Evolutionary conservation across 371 early-diverging fungal genomes (phyloP), one percentile per base, ranked within the genome.

Genomic region (Mortierella sp.): DNA sequence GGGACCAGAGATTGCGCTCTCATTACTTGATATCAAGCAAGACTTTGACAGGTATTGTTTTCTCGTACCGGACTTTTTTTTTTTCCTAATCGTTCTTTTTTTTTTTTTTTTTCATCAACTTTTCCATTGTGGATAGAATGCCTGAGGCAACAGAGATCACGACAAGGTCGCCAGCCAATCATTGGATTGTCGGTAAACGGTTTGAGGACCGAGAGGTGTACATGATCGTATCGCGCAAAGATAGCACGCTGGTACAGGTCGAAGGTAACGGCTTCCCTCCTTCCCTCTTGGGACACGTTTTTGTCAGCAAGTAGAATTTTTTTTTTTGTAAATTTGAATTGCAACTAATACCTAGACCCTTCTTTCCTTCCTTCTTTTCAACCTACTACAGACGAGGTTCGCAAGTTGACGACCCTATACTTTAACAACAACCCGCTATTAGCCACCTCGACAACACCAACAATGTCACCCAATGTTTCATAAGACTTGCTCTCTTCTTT

Each of bases 161-260:
- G 73, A 86, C 91, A n/a, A 81, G 87, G 19, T 88, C 91, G 15
- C 86, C 86, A 14, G 56, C 83, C 18, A 88, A 89, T 56, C 82
- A 87, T 65, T 90, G 91, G 91, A 76, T 90, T 51, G 87, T 88
- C 16, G 89, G 88, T 3, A 83, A 84, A 29, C 77, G 89, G 45
- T 64, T 85, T 30, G 85, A 84, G 21, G 82, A 84, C 37, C 82
- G 85, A 1, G 87, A 88, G 66, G 81, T 89, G 47, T 90, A 88
- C 70, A 71, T 90, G 62, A 83, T 90, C 57, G 90, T 87, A 0
- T 84, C 88, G 4, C 86, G 88, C 67, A 88, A 88, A 70, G 88
- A 89, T 62, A 84, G 84, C 21, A 85, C 90, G 0, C 69, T 89
- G 48, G 87, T 87, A 4, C 85, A 89, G 64, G 84, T 88, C 4